Base-by-base conservation (phyloP, 2,329 filamentous ascomycete species). In the Fusarium floridanum region DNA sequence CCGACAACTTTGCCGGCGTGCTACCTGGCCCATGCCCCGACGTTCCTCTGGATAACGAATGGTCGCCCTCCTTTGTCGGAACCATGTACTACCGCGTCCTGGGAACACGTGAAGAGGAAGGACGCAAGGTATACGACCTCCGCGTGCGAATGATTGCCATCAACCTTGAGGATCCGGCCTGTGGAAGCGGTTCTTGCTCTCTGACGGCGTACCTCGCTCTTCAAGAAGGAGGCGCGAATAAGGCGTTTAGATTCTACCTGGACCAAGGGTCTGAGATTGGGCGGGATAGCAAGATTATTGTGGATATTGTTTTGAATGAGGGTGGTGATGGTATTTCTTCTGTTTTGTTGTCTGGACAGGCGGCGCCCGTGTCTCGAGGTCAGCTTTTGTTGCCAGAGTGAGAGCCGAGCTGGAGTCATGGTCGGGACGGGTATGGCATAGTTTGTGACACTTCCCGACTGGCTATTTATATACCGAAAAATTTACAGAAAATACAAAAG, bases 281-380 rank as follows among this genome's bases (percentile, higher is more conserved):
- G 4, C 48, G 60, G 2, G 65, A 67, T 4, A 67, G 65, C 32
- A 64, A 22, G 20, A 67, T 67, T 27, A 67, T 64, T 14, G 60
- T 65, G 17, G 66, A 68, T 39, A 22, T 68, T 22, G 22, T 41
- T 9, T 20, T 68, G 41, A 53, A 60, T 37, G 37, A 65, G 29
- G 2, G 20, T 5, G 68, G 71, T 5, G 45, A 48, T 10, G 29
- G 41, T 5, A 34, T 73, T 2, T 16, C n/a, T 3, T 66, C 37
- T 2, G 66, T 73, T 10, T 22, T 66, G 12, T 29, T 73, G 20
- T 71, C 68, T n/a, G 71, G 71, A n/a, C 61, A 61, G 17, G 68
- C 68, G 4, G 45, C 60, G 16, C 63, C 57, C 1, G 68, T 73
- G 6, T 62, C 68, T 16, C 65, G 68, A 50, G 71, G 68, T 1